Percentiles rank a stretch among this genome's conserved stretches.
Evolutionary conservation across 2,329 filamentous ascomycete species (phyloP).

Genomic region (Penicillium brasilianum): DNA sequence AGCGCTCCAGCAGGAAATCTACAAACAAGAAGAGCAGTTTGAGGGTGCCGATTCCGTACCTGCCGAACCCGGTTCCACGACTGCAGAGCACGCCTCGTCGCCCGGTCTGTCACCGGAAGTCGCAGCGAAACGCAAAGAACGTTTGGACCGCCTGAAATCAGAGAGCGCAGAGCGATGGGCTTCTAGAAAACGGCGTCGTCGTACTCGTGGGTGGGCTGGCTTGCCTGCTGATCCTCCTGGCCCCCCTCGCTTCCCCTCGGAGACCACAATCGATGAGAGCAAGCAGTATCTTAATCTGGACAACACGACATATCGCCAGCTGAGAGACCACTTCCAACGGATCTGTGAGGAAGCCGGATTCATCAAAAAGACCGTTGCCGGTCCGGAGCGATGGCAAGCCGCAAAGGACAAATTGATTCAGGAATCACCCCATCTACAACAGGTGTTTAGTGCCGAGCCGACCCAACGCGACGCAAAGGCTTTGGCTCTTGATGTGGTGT

Average conservation of each 20-base stretch:
- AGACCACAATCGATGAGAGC: conserved; percentile 80
- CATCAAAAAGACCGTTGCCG: conserved; percentile 76
- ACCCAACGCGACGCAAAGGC: conserved; percentile 65
- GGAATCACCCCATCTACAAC: conserved; percentile 67
- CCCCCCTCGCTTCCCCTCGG: conserved; percentile 76
- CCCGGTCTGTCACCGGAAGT: conserved; percentile 53
- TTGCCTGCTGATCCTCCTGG: conserved; percentile 70
- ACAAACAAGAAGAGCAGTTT: conserved; percentile 38
- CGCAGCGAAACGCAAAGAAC: conserved; percentile 59
- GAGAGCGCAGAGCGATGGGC: conserved; percentile 68
- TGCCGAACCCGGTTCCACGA: conserved; percentile 23
- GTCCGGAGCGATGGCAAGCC: conserved; percentile 73
- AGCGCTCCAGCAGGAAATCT: conserved; percentile 47
- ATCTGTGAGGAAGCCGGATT: conserved; percentile 73
- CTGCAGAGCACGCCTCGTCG: conserved; percentile 27
- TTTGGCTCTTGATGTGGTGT: conserved; percentile 77
- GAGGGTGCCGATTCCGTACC: conserved; percentile 36
- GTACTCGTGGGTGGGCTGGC: conserved; percentile 70
- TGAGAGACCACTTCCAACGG: conserved; percentile 69
- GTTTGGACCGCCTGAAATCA: conserved; percentile 59
- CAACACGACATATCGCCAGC: conserved; percentile 64
- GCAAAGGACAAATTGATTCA: conserved; percentile 70
- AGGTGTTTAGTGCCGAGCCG: conserved; percentile 64
- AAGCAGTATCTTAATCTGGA: conserved; percentile 71
- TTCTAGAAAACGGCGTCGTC: conserved; percentile 68